Base-by-base conservation (phyloP, 1,284 basidiomycete genomes). In the Ceratobasidium sp. region DNA sequence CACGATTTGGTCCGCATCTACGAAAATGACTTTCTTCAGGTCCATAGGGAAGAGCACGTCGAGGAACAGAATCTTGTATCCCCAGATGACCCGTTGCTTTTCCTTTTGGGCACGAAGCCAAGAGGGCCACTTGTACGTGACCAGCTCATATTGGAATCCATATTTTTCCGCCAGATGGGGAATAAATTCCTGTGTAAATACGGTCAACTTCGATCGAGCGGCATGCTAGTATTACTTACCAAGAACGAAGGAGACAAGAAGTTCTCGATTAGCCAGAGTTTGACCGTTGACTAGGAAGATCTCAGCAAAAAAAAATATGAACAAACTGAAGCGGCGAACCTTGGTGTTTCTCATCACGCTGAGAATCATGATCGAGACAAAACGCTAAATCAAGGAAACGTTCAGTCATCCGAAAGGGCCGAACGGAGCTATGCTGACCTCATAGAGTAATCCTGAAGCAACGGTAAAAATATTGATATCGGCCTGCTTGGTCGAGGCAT, bases 181-280 rank as follows among this genome's bases (percentile, higher is more conserved):
- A 73, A 98, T 94, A 84, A 99, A 98, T 88, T 95, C 94, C 93
- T 95, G 81, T 8, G 17, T 45, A 65, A 26, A 7, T 0, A 3
- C 28, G 35, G 45, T 65, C 35, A 17, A 20, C n/a, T 33, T 54
- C 23, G 56, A 4, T 35, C 31, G 7, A 35, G 5, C 13, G 33
- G 13, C 8, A 7, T 11, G 37, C 23, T 37, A 3, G 37, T 23
- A 17, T 15, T 42, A 68, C 89, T 79, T 78, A 94, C 94, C 77
- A 98, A 87, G 90, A 99, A 99, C 0, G 96, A 95, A 0, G 97
- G 97, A 0, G 97, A 99, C 28, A 99, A 88, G 89, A 99, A 99
- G 85, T 99, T 99, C 82, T 98, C 95, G 80, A 99, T 99, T 84
- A 99, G 99, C 97, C 97, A 99, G 85, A 99, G 99, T 83, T 99